Evolutionary conservation across 2,329 filamentous ascomycete genomes (phyloP).

Genomic region (Paecilomyces variotii): DNA sequence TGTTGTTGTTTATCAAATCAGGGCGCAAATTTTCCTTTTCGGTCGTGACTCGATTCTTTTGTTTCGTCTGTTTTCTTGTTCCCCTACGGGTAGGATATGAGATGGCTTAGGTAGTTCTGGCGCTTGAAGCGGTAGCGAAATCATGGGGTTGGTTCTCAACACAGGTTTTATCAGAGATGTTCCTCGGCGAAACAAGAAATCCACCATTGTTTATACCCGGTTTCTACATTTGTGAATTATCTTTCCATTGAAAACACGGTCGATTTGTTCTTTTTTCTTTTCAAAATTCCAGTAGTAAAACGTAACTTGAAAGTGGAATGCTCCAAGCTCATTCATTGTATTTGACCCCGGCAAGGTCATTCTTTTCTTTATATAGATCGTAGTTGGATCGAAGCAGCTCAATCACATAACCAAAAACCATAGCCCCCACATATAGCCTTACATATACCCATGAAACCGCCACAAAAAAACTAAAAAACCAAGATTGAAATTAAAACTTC

Average conservation of each 20-base stretch:
- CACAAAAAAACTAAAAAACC: too few relatives aligned
- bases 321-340: too few relatives aligned
- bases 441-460: too few relatives aligned
- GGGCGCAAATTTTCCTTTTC: background rate
- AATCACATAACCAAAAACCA: too few relatives aligned
- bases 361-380: too few relatives aligned
- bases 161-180: background rate
- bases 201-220: background rate
- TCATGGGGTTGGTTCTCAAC: background rate
- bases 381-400: background rate
- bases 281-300: too few relatives aligned
- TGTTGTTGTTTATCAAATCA: background rate
- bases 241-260: background rate
- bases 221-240: background rate
- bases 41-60: background rate
- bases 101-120: background rate
- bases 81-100: background rate
- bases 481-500: too few relatives aligned
- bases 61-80: slow-evolving; percentile 4
- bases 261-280: background rate
- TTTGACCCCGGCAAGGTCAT: too few relatives aligned
- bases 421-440: too few relatives aligned
- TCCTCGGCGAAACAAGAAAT: background rate
- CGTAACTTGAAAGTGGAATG: too few relatives aligned
- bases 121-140: background rate